Percentiles rank a stretch among this genome's conserved stretches.
Conservation (phyloP, 1,284 basidiomycete genomes). For the Fomitopsis pinicola region DNA sequence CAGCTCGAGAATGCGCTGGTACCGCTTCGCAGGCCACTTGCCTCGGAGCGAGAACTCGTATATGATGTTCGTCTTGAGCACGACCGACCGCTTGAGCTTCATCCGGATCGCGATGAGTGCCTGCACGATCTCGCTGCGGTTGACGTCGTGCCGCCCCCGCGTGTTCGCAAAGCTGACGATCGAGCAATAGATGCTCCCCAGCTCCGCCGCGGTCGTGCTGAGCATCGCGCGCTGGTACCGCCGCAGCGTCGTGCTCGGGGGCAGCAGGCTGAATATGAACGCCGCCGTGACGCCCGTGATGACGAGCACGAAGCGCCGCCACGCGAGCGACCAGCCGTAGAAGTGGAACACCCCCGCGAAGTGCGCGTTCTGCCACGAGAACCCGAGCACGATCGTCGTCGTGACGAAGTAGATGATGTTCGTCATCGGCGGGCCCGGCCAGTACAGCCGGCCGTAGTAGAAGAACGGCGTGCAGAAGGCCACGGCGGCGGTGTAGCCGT, state of each 20-base stretch:
- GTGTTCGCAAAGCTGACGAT: slow-evolving; percentile 63
- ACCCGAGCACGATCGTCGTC: slow-evolving; percentile 65
- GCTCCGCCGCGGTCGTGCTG: slow-evolving; percentile 56
- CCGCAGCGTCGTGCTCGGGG: slow-evolving; percentile 67
- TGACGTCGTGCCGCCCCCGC: slow-evolving; percentile 33
- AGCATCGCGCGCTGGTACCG: slow-evolving; percentile 61
- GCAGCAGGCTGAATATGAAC: slow-evolving; percentile 64
- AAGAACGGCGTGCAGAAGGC: slow-evolving; percentile 72
- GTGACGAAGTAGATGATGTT: slow-evolving; percentile 77
- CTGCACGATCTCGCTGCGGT: slow-evolving; percentile 49
- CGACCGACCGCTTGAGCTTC: slow-evolving; percentile 56
- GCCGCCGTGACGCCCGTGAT: slow-evolving; percentile 58
- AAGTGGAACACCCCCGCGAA: slow-evolving; percentile 46
- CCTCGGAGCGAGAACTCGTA: slow-evolving; percentile 75
- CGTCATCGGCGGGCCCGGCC: slow-evolving; percentile 69
- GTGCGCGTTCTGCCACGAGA: slow-evolving; percentile 64
- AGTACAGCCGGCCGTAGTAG: slow-evolving; percentile 68
- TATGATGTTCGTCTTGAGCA: slow-evolving; percentile 52
- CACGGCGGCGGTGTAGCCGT: slow-evolving; percentile 67
- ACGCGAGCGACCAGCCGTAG: slow-evolving; percentile 57
- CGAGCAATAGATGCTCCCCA: slow-evolving; percentile 64
- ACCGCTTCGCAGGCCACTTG: slow-evolving; percentile 64
- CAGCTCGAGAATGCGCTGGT: slow-evolving; percentile 59
- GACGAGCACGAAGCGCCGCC: slow-evolving; percentile 65
- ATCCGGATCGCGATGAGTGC: slow-evolving; percentile 58